Evolutionary conservation across 2,329 filamentous ascomycete genomes (phyloP).

Genomic region (Orbilia quercus): DNA sequence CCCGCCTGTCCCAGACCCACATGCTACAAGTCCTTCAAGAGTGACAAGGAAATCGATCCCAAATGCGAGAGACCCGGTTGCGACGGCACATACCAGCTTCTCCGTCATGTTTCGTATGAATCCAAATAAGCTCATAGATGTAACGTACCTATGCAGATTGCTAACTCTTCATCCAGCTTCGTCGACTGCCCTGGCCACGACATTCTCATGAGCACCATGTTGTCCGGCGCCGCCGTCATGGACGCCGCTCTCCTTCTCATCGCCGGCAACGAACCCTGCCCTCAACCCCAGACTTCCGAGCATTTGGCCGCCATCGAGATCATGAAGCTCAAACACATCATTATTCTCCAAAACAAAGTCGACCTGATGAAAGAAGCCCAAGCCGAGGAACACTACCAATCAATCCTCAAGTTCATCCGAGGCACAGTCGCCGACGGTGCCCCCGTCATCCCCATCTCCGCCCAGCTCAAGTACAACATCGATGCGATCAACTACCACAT

Average conservation of each 20-base stretch:
- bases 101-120: constrained; percentile 90
- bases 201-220: constrained; percentile 99
- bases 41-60: constrained; percentile 97
- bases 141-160: background rate
- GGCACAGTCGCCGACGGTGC: constrained; percentile 95
- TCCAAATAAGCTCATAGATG: background rate
- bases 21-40: constrained; percentile 97
- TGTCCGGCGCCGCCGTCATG: constrained; percentile 99
- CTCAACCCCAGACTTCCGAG: constrained; percentile 97
- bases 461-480: constrained; percentile 99
- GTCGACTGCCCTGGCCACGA: constrained; percentile 99
- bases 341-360: constrained; percentile 99
- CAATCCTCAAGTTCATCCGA: constrained; percentile 97
- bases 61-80: constrained; percentile 95
- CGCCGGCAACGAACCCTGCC: constrained; percentile 97
- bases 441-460: constrained; percentile 95
- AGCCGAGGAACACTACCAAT: constrained; percentile 92
- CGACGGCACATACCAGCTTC: constrained; percentile 82
- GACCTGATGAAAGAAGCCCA: constrained; percentile 97
- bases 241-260: constrained; percentile 96
- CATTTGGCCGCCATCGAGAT: constrained; percentile 99
- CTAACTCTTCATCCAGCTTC: constrained; percentile 71
- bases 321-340: constrained; percentile 99
- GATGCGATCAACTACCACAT: constrained; percentile 97
- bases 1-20: constrained; percentile 88